Evolutionary conservation across 225 moss, liverwort and hornwort genomes (phyloP), one percentile per base, ranked within the genome.

Genomic region (Sphagnum tenellum): DNA sequence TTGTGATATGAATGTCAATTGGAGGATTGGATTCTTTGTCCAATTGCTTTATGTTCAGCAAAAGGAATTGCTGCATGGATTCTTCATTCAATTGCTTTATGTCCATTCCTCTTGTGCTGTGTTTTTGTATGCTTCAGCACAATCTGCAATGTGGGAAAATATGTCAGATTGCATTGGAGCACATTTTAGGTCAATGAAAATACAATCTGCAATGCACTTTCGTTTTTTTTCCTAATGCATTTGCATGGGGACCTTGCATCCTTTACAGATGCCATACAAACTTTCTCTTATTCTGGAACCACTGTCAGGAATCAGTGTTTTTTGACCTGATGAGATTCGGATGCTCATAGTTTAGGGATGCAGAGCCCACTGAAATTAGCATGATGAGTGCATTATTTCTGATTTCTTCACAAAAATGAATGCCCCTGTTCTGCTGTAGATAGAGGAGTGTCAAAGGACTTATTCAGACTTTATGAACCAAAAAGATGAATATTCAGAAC

Each of bases 351-450:
- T 71, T 86, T 73, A 88, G 88, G 67, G 91, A 84, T 62, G 79
- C 78, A 12, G 84, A 91, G 70, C 88, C 88, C 88, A n/a, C n/a
- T 88, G 88, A 91, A 63, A 5, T 91, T 49, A 69, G 88, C 70
- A 13, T 72, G 10, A 29, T 29, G 29, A 29, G 29, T 29, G 29
- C 29, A 29, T 29, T 29, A 1, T 29, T 29, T 29, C 29, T 29
- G 29, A 29, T 29, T 29, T 29, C 29, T 29, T 29, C 29, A 29
- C 29, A 29, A 29, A 29, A 29, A 29, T 29, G 29, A 29, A 29
- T 29, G 29, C 29, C 29, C 29, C 29, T 29, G 29, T 1, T 29
- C 29, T 72, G 77, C 12, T 72, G 75, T 78, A 90, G 90, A 88
- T 90, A 53, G 90, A 91, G 74, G 79, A 81, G 70, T 73, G 86